Percentiles rank a stretch among this genome's conserved stretches.
Conservation (phyloP, 139 green algal genomes). For the Tetraselmis striata region DNA sequence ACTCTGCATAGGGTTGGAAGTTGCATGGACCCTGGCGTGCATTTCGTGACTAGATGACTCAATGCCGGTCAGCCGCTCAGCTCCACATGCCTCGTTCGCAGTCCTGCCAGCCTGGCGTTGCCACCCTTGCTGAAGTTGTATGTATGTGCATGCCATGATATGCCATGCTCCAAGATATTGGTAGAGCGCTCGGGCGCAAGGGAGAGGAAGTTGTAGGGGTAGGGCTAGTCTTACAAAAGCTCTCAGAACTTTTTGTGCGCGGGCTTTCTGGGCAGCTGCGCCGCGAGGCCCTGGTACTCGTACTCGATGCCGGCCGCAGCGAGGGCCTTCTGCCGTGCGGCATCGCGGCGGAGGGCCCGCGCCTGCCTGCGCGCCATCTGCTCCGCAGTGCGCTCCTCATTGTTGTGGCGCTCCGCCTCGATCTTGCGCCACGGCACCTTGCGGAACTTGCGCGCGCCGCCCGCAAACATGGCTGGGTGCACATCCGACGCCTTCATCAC, state of each 20-base stretch:
- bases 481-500: constrained; percentile 21
- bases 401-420: constrained; percentile 62
- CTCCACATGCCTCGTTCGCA: no score
- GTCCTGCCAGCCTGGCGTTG: no score
- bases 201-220: no score
- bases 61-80: no score
- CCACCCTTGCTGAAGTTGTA: no score
- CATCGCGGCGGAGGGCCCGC: constrained; percentile 42
- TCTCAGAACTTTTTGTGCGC: background rate
- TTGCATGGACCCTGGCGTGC: no score
- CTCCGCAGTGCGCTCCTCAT: constrained; percentile 37
- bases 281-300: constrained; percentile 12
- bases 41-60: no score
- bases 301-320: constrained; percentile 75
- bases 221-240: no score
- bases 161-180: no score
- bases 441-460: constrained; percentile 66
- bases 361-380: constrained; percentile 40
- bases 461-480: constrained; percentile 71
- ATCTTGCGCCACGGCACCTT: constrained; percentile 69
- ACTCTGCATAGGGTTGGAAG: no score
- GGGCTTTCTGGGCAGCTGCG: background rate
- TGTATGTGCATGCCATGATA: no score
- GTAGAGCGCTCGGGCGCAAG: no score
- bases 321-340: constrained; percentile 48